Evolutionary conservation across 805 yeast species (phyloP), one percentile per base, ranked within the genome.

Genomic region (Blastobotrys attinorum): DNA sequence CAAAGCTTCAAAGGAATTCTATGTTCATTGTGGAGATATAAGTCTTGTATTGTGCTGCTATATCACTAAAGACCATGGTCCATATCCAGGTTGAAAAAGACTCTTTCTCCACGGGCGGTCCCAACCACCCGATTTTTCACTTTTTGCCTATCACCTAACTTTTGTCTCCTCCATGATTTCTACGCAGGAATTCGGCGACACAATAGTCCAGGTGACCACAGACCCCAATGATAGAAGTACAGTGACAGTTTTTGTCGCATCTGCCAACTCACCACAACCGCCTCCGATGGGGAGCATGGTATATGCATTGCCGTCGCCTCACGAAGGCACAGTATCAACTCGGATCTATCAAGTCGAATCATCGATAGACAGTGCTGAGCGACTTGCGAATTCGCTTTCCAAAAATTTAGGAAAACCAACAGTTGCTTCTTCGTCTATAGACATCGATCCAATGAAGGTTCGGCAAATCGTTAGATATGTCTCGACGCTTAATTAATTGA

Each of bases 301-400:
- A 18, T 50, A 50, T 37, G 49, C 47, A 15, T 13, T 50, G 5
- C 47, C 44, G 13, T n/a, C 20, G 10, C 34, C 39, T 8, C 29
- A 17, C 2, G 20, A 33, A 31, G 43, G 38, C n/a, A 23, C 44
- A 3, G 18, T 40, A 4, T n/a, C 43, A 3, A 41, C 52, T 1
- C 25, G 46, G 15, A 40, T 51, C 21, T 47, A 40, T 21, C 39
- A 31, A 25, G 37, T 15, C 17, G 49, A 47, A 34, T 15, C 42
- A 2, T 37, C 55, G 21, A 41, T 51, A 17, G 51, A 49, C 11
- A 31, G 34, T 8, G 47, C 52, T 6, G 51, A 51, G 25, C 39
- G 52, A 18, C 13, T 49, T 2, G 50, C 55, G 3, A 44, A 43
- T 18, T 33, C 39, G 2, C 34, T 51, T 13, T 39, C 44, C 10